These are phyloP conservation scores for Ophiostoma fasciatum DNA, from an alignment of 2,329 filamentous ascomycete species.

Conservation along the genomic window DNA sequence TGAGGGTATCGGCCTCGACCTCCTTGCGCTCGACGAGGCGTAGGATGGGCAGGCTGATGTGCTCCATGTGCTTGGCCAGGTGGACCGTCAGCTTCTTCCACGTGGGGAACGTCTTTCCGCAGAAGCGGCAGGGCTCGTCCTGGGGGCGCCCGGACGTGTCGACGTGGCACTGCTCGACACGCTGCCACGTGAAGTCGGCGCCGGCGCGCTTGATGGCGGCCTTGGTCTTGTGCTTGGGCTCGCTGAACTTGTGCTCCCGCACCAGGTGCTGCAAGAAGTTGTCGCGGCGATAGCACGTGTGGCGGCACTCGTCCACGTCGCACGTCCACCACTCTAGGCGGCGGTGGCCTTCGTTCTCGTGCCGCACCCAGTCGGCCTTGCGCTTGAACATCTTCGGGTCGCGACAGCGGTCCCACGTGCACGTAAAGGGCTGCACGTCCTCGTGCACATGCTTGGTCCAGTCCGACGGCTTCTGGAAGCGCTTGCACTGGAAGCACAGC, in stretches of 20 bases:
- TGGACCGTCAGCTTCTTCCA: constrained; percentile 96
- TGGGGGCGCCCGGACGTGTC: constrained; percentile 51
- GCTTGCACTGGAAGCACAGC: constrained; percentile 73
- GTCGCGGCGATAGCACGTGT: constrained; percentile 74
- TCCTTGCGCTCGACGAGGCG: constrained; percentile 33
- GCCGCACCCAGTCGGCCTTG: constrained; percentile 90
- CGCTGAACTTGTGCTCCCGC: constrained; percentile 73
- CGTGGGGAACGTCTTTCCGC: constrained; percentile 60
- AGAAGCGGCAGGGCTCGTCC: constrained; percentile 77
- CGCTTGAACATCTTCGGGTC: constrained; percentile 88
- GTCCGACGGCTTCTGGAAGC: constrained; percentile 80
- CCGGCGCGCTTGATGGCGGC: constrained; percentile 46
- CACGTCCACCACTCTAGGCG: constrained; percentile 88
- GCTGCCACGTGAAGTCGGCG: constrained; percentile 55
- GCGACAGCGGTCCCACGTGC: constrained; percentile 69
- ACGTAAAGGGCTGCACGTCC: constrained; percentile 85
- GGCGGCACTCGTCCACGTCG: constrained; percentile 63
- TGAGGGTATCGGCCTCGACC: constrained; percentile 46
- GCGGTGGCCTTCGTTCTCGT: constrained; percentile 83
- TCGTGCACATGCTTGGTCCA: constrained; percentile 97
- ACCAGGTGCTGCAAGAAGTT: constrained; percentile 90
- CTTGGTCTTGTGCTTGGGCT: constrained; percentile 73
- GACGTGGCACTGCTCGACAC: constrained; percentile 63
- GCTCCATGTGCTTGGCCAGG: constrained; percentile 86
- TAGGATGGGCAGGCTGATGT: constrained; percentile 71